Evolutionary conservation across 345 rosid species (phyloP), one percentile per base, ranked within the genome.

Genomic region (Salix purpurea): DNA sequence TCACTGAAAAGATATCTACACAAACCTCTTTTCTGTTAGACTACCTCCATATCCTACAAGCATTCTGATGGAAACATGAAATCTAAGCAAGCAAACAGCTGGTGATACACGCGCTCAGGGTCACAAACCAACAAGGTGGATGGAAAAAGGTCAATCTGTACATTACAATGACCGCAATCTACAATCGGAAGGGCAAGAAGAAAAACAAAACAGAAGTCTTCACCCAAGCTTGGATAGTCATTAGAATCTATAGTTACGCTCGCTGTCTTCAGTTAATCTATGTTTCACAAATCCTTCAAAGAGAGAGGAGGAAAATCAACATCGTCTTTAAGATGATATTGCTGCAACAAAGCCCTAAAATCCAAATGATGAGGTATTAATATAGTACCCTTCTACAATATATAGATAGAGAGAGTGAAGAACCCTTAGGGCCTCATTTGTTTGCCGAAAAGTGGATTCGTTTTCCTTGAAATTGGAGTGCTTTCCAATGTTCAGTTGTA

Each of bases 301-400:
- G 21, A n/a, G 76, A 85, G 64, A 44, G 84, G 85, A 74, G 85
- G 85, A 66, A 82, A 85, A 72, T 85, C 85, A 9, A 10, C 76
- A 44, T 85, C 83, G 78, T 82, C 75, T 70, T 69, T 69, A 18
- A 85, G 74, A 69, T 75, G 85, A 77, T 79, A 85, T 21, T 71
- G 65, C 62, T 62, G 65, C 69, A 36, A 65, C 28, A 26, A 72
- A 46, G 2, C 71, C 69, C 85, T 82, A 69, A 14, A 67, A 76
- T 62, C 76, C 64, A 73, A 70, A 44, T 72, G 62, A 23, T 68
- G 23, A 60, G 19, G 48, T 4, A 64, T 64, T 39, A 23, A 62
- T 6, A 39, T 15, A 48, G 61, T 54, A 52, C 34, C 8, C 69
- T 24, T 37, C 23, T 14, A 39, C 4, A 19, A 40, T 40, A 40